Evolutionary conservation across 2,329 filamentous ascomycete genomes (phyloP).

Genomic region (Didymella keratinophila): DNA sequence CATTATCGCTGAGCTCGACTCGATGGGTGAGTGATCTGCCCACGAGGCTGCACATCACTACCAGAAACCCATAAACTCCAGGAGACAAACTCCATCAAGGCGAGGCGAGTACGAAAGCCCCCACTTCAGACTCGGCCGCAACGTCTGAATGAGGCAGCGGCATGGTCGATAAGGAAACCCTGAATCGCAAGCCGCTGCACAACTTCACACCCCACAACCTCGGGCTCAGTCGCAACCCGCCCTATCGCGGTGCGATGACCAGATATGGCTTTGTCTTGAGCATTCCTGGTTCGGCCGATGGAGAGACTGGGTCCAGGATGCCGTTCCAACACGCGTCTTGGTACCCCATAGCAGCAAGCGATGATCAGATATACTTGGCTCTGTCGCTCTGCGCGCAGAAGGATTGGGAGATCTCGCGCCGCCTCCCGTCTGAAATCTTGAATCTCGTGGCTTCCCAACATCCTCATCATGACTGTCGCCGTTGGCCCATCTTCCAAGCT

Average conservation of each 20-base stretch:
- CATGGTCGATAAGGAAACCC: conserved; percentile 6
- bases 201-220: neutral
- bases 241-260: conserved; percentile 4
- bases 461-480: conserved; percentile 2
- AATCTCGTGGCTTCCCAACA: neutral
- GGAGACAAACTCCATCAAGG: neutral
- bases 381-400: neutral
- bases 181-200: neutral
- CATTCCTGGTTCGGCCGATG: neutral
- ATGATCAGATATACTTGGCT: conserved; percentile 5
- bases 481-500: conserved; percentile 39
- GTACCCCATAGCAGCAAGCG: conserved; percentile 16
- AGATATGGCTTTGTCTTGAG: neutral
- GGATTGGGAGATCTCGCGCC: neutral
- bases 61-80: neutral
- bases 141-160: neutral
- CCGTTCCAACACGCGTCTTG: conserved; percentile 1
- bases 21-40: neutral
- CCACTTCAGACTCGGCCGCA: conserved; percentile 8
- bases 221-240: neutral
- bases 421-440: neutral
- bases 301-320: conserved; percentile 2
- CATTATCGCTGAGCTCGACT: neutral
- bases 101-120: conserved; percentile 6
- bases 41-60: conserved; percentile 3